These are phyloP conservation scores for Liquidambar formosana DNA, from an alignment of 164 flowering plant species.

Conservation along the genomic window DNA sequence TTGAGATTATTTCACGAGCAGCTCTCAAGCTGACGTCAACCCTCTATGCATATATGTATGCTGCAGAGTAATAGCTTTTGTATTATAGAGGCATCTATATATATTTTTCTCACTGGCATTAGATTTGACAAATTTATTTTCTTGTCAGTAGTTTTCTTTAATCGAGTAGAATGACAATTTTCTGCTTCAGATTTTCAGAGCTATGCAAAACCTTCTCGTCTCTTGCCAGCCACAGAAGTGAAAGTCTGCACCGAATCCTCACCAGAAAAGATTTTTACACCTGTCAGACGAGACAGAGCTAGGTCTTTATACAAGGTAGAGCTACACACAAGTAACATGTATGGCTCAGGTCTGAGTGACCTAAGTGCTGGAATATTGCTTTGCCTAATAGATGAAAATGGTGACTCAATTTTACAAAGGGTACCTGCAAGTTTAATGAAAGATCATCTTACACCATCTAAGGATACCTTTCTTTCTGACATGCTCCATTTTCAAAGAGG, in stretches of 20 bases:
- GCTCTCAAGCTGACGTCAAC: too few species aligned
- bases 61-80: background rate
- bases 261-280: slow-evolving; percentile 23
- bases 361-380: slow-evolving; percentile 61
- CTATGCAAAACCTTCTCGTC: slow-evolving; percentile 66
- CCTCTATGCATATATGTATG: background rate
- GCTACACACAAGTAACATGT: slow-evolving; percentile 58
- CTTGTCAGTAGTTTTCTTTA: background rate
- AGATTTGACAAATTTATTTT: background rate
- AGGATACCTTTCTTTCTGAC: slow-evolving; percentile 26
- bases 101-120: background rate
- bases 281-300: slow-evolving; percentile 26
- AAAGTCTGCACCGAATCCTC: slow-evolving; percentile 31
- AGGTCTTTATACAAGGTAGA: slow-evolving; percentile 46
- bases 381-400: slow-evolving; percentile 74
- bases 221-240: slow-evolving; percentile 60
- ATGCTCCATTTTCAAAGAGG: slow-evolving; percentile 62
- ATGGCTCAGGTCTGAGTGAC: slow-evolving; percentile 64
- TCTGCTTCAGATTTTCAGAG: slow-evolving; percentile 63
- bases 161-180: background rate
- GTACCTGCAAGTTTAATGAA: slow-evolving; percentile 36
- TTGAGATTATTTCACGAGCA: too few species aligned
- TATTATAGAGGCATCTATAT: background rate
- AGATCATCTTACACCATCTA: slow-evolving; percentile 15
- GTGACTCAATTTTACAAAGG: slow-evolving; percentile 71